Evolutionary conservation across 495 filamentous ascomycete species (phyloP), one percentile per base, ranked within the genome.

Genomic region (Neurospora sublineolata): DNA sequence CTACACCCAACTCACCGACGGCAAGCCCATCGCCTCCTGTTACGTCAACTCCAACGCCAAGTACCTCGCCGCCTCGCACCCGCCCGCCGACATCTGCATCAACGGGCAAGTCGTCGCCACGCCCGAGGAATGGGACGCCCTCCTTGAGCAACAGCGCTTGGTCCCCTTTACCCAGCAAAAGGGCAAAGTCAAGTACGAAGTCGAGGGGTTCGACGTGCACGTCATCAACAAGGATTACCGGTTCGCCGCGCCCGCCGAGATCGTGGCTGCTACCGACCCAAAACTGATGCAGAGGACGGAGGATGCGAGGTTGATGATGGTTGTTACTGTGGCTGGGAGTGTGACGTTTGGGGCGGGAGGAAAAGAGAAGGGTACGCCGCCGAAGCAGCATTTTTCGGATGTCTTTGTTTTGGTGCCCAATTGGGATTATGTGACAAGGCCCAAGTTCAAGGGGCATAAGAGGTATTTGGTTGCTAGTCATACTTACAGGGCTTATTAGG

Each of bases 321-420:
- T 88, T 52, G 82, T 94, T 14, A 82, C 88, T 46, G 89, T 93
- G 36, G 89, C 84, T 71, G 93, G 93, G 3, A 86, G 79, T 58
- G 88, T 94, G 7, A 40, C 52, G 10, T 77, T 78, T 20, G 73
- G 74, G 37, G 33, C 33, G 33, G 33, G 33, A 6, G 41, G 69
- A 39, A 58, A 18, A 41, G 64, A 23, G 68, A 69, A 16, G 69
- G 83, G 39, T 84, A 88, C 39, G 85, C 83, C 52, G 52, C 37
- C 84, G 12, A 85, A 87, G 77, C 86, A 86, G 70, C 86, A 84
- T 8, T 95, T 96, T 79, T 90, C 87, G 69, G 93, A 97, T 76
- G 88, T 83, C 8, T 89, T 94, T 73, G 84, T 94, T 2, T 80
- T 97, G 52, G 90, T 94, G 37, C 93, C 93, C 27, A 94, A 94